Base-by-base conservation (phyloP, 441 rosid species). In the Hypseocharis bilobata region DNA sequence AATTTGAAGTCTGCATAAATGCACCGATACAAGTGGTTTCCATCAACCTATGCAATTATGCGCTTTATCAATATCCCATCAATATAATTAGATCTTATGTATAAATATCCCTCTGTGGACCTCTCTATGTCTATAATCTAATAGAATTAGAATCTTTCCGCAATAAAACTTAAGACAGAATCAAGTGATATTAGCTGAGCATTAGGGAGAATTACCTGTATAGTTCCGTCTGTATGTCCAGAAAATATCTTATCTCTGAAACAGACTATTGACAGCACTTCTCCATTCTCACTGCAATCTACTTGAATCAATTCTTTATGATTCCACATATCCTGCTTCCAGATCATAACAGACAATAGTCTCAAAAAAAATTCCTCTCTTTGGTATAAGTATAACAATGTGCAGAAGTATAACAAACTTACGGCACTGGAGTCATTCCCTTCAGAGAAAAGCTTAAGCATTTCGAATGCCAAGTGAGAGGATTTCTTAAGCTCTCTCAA, bases 161-260 rank as follows among this genome's bases (percentile, higher is more conserved):
- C n/a, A n/a, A n/a, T n/a, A n/a, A 4, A 4, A 11, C 29, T 23
- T 52, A 30, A 28, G 27, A 55, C 22, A 8, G 34, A 20, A 63
- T 47, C 51, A 6, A 14, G 56, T 13, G 14, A 17, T 32, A 36
- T 4, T 20, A 49, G 25, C 40, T 28, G 61, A 14, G 36, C 17
- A n/a, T 13, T 16, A 30, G 19, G 25, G 8, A 57, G 57, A 57
- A 0, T 28, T 71, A 87, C 93, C 86, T 85, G 85, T 55, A 87
- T 83, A 20, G 87, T 84, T 77, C 94, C 94, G 77, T 87, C 90
- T 8, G 94, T 80, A 74, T 87, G 94, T 38, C 94, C 94, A 19
- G 94, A 87, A 75, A 84, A 81, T 64, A 85, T 74, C 71, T 75
- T 83, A 80, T 84, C 83, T 65, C 76, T 84, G 77, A 73, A 80